Evolutionary conservation across 2,329 filamentous ascomycete genomes (phyloP), one percentile per base, ranked within the genome.

Genomic region (Trichothecium sympodiale): DNA sequence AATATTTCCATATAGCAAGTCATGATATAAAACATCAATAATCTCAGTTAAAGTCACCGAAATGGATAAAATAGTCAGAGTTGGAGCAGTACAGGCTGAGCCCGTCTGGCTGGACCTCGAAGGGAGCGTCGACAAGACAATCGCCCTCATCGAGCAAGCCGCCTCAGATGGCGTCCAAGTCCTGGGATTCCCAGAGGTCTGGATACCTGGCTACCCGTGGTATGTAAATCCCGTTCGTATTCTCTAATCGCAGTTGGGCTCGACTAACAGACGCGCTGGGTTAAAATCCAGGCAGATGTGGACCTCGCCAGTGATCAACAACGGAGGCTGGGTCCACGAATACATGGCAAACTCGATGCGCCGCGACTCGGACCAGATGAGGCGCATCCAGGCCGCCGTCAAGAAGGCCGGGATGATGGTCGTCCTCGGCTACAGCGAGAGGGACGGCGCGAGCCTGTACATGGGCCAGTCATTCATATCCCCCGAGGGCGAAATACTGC

Each of bases 51-150:
- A 10, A 6, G 20, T 10, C 10, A 25, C 20, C 20, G 20, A 6
- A 10, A 25, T 25, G 20, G 20, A 25, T 25, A 25, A 25, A 25
- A 25, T 25, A 10, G 37, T 47, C 12, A 39, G 52, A 25, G 63
- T 72, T 5, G 69, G 64, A 18, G 68, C 69, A 10, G 64, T 70
- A 1, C 74, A 80, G 46, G 64, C 67, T 5, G 75, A 79, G 50
- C 72, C 74, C 0, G 63, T 59, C 2, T 80, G 74, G 73, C 59
- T 80, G 7, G 69, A 80, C 44, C 61, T 80, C 3, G 55, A 64
- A 7, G 66, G 51, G 0, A 60, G 64, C 2, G 66, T 79, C 2
- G 49, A 61, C 2, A 80, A 80, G 49, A 76, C 74, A 7, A 68
- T 70, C 44, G 47, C 53, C 0, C 58, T 78, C 34, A 77, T 80